Percentiles rank a stretch among this genome's conserved stretches.
phyloP scores from a whole-genome alignment of 176 grass and related monocot species.

The Poa pratensis region DNA sequence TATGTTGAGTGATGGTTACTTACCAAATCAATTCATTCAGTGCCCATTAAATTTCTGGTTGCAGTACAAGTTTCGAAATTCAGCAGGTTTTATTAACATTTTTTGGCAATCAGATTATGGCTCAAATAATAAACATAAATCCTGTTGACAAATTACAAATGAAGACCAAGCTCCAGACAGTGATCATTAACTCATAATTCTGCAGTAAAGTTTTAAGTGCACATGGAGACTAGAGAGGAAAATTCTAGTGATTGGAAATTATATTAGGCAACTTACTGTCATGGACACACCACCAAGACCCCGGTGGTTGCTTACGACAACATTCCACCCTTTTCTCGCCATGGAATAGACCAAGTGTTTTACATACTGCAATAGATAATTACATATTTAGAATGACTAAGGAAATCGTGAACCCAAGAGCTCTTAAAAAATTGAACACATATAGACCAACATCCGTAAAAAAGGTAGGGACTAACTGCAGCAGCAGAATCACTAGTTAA shows the following conservation, averaged over 20 bases:
- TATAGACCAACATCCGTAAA: conserved; percentile 12
- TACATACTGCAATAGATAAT: conserved; percentile 70
- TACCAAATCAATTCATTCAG: conserved; percentile 33
- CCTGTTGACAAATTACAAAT: neutral
- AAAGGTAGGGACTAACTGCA: conserved; percentile 67
- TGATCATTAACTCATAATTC: neutral
- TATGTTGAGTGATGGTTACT: conserved; percentile 36
- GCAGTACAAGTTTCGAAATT: conserved; percentile 8
- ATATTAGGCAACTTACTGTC: conserved; percentile 72
- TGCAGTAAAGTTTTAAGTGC: conserved; percentile 29
- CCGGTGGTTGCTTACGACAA: conserved; percentile 95
- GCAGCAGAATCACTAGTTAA: conserved; percentile 92
- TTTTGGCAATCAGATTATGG: conserved; percentile 10
- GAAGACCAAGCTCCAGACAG: conserved; percentile 20
- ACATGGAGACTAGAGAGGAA: neutral
- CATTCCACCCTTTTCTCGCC: conserved; percentile 83
- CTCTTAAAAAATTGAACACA: conserved; percentile 30
- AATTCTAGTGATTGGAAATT: conserved; percentile 35
- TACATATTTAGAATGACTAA: conserved; percentile 30
- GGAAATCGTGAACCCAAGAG: conserved; percentile 34
- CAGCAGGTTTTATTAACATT: conserved; percentile 10
- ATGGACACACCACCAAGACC: conserved; percentile 92
- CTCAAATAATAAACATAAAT: conserved; percentile 16
- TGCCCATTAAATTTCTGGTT: conserved; percentile 27
- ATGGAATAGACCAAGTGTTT: conserved; percentile 75